Evolutionary conservation across 164 flowering plant genomes (phyloP).

Genomic region (Protea cynaroides): DNA sequence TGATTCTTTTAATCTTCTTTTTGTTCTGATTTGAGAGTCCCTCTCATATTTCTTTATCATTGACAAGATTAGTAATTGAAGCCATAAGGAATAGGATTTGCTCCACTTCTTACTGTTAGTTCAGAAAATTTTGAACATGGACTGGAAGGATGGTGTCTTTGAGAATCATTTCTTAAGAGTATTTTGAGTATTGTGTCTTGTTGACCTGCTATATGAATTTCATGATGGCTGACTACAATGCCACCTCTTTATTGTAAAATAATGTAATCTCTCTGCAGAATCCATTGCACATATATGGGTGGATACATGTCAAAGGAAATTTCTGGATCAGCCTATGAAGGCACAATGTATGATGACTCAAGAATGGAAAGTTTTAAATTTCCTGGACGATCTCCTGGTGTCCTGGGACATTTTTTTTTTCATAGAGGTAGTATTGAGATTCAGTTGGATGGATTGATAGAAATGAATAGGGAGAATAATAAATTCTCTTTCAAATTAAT

Average conservation of each 20-base stretch:
- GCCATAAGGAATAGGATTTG: not conserved
- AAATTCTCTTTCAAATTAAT: no score
- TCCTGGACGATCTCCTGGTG: constrained; percentile 31
- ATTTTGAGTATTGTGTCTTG: not conserved
- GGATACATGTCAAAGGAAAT: constrained; percentile 52
- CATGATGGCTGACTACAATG: constrained; percentile 4
- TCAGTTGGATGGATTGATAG: no score
- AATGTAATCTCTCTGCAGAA: constrained; percentile 34
- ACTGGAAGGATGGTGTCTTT: not conserved
- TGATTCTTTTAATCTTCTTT: no score
- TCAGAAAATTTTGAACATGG: not conserved
- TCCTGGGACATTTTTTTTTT: constrained; percentile 75
- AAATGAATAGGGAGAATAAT: no score
- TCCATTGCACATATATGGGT: constrained; percentile 68
- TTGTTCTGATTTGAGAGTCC: no score
- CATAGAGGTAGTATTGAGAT: constrained; percentile 60
- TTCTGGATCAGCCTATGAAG: constrained; percentile 25
- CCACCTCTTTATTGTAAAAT: no score
- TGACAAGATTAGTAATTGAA: no score
- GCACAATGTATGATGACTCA: constrained; percentile 41
- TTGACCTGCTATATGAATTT: not conserved
- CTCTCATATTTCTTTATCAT: no score
- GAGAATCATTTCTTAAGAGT: not conserved
- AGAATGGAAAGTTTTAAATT: constrained; percentile 35
- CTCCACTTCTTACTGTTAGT: not conserved